Evolutionary conservation across 2,329 filamentous ascomycete species (phyloP).

Genomic region (Lecanoromycetidae sp.): DNA sequence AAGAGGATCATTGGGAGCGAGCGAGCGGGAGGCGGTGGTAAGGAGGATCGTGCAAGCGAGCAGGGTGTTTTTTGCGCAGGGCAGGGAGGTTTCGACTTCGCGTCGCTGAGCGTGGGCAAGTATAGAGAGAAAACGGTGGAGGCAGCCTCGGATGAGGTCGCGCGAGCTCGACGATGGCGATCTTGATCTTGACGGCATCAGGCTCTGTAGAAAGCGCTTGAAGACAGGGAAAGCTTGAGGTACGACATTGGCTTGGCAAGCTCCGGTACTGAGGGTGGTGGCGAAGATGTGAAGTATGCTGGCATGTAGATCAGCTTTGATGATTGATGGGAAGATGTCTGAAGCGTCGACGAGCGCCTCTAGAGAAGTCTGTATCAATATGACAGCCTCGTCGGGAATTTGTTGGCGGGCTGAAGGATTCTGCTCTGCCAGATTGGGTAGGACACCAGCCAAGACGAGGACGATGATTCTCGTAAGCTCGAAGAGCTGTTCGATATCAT

Average conservation of each 20-base stretch:
- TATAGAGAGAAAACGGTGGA: conserved; percentile 72
- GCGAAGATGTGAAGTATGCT: conserved; percentile 96
- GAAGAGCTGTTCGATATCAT: conserved; percentile 96
- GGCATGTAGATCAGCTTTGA: conserved; percentile 89
- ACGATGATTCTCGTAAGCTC: conserved; percentile 95
- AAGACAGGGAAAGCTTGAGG: conserved; percentile 83
- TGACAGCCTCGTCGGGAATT: conserved; percentile 75
- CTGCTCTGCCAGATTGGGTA: conserved; percentile 54
- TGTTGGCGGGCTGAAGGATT: conserved; percentile 57
- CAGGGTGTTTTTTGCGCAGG: conserved; percentile 86
- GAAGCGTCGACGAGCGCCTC: conserved; percentile 88
- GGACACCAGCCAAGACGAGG: conserved; percentile 71
- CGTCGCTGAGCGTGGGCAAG: conserved; percentile 37
- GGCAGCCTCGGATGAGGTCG: conserved; percentile 66
- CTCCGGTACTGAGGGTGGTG: conserved; percentile 75
- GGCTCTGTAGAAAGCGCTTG: conserved; percentile 74
- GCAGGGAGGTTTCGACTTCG: conserved; percentile 58
- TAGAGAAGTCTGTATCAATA: conserved; percentile 66
- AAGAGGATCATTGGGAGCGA: conserved; percentile 63
- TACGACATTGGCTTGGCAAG: conserved; percentile 78
- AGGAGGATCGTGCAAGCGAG: conserved; percentile 81
- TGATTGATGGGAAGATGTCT: conserved; percentile 89
- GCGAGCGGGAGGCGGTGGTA: conserved; percentile 61
- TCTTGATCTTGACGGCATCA: conserved; percentile 28
- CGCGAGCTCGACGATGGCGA: conserved; percentile 36